Percentiles rank a stretch among this genome's conserved stretches.
phyloP scores from a whole-genome alignment of 768 basidiomycete species.

The Amanita rubescens region DNA sequence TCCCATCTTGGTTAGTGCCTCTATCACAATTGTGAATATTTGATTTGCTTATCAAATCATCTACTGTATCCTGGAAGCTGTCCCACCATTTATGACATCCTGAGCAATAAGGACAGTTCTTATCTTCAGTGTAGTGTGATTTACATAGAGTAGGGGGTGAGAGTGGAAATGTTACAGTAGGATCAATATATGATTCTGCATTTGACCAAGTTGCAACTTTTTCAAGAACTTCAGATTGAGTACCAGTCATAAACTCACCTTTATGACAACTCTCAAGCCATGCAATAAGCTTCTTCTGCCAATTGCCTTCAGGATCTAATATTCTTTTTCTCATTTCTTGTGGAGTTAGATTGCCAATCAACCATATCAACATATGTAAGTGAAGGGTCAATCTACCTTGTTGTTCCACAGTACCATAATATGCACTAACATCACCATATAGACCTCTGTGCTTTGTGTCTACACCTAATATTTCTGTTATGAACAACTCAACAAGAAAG shows the following conservation, averaged over 20 bases:
- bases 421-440: conserved; percentile 16
- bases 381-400: conserved; percentile 25
- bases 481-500: conserved; percentile 11
- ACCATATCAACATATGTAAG: conserved; percentile 25
- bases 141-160: too few species aligned
- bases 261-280: conserved; percentile 18
- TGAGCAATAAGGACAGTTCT: too few species aligned
- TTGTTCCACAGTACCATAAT: conserved; percentile 26
- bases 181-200: too few species aligned
- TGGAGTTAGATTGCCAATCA: conserved; percentile 18
- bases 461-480: conserved; percentile 7
- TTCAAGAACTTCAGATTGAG: conserved; percentile 16
- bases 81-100: conserved; percentile 16
- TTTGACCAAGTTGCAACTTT: conserved; percentile 1
- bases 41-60: conserved; percentile 20
- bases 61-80: conserved; percentile 13
- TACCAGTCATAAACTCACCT: conserved; percentile 20
- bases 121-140: too few species aligned
- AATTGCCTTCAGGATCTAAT: conserved; percentile 14
- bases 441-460: conserved; percentile 9
- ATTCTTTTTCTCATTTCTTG: conserved; percentile 25
- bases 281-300: conserved; percentile 12
- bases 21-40: conserved; percentile 22
- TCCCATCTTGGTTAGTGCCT: conserved; percentile 12
- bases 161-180: too few species aligned